A percentile compares a stretch with the other conserved stretches of the same genome.
Conservation (phyloP, 495 filamentous ascomycete genomes). For the Aspergillus affinis region DNA sequence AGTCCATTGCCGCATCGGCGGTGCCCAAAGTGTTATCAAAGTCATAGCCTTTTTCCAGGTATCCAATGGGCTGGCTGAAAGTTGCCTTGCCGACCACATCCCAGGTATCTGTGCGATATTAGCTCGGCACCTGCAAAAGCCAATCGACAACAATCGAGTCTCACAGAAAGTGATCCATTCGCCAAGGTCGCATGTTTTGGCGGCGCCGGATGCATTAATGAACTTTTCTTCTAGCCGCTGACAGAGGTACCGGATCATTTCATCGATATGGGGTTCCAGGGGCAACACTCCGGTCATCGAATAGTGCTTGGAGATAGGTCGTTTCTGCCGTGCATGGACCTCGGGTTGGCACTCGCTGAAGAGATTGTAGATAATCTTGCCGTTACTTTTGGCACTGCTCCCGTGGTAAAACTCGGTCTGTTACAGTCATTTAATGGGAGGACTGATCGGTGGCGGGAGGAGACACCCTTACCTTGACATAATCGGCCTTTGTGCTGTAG, state of each 20-base stretch:
- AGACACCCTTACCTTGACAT: constrained; percentile 18
- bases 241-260: constrained; percentile 30
- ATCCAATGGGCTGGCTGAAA: constrained; percentile 38
- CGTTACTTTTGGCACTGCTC: constrained; percentile 33
- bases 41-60: constrained; percentile 37
- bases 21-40: constrained; percentile 21
- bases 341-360: constrained; percentile 31
- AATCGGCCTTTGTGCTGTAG: constrained; percentile 27
- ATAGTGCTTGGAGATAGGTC: constrained; percentile 39
- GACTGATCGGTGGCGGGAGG: no score
- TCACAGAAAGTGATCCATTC: constrained; percentile 35
- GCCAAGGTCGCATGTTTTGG: constrained; percentile 27
- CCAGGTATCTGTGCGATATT: constrained; percentile 29
- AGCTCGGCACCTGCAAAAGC: not conserved
- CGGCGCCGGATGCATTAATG: constrained; percentile 16
- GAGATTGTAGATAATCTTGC: constrained; percentile 34
- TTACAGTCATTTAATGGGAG: not conserved
- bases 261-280: constrained; percentile 35
- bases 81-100: constrained; percentile 34
- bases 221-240: constrained; percentile 35
- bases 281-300: constrained; percentile 27
- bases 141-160: constrained; percentile 3
- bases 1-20: constrained; percentile 19
- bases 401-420: constrained; percentile 42
- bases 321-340: constrained; percentile 31